A percentile compares a stretch with the other conserved stretches of the same genome.
phyloP scores from a whole-genome alignment of 352 stramenopile genomes.

The Thalassiosira exigua region DNA sequence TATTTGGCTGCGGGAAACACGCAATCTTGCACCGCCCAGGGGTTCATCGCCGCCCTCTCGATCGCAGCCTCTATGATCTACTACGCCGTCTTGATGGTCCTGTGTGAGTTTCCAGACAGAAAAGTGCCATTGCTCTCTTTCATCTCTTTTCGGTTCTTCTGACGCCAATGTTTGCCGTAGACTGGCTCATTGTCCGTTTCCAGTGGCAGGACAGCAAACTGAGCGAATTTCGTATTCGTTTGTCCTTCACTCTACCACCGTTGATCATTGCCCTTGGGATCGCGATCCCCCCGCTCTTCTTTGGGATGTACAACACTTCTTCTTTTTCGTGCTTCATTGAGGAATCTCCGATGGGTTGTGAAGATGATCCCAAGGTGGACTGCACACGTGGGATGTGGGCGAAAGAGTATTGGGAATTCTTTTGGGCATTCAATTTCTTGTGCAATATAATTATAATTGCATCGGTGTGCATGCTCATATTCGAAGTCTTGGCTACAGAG shows the following conservation, averaged over 20 bases:
- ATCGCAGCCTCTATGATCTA: conserved; percentile 15
- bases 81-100: conserved; percentile 25
- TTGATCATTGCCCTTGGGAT: conserved; percentile 18
- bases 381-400: conserved; percentile 5
- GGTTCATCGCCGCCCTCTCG: conserved; percentile 12
- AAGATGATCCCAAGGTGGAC: not conserved
- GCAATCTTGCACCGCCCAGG: conserved; percentile 22
- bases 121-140: not conserved
- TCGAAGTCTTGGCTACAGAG: not conserved
- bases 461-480: conserved; percentile 18
- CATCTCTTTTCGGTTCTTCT: not conserved
- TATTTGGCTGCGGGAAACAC: conserved; percentile 19
- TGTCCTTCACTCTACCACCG: conserved; percentile 16
- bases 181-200: conserved; percentile 20
- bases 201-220: conserved; percentile 16
- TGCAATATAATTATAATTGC: conserved; percentile 16
- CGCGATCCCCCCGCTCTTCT: conserved; percentile 1
- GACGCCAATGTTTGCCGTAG: conserved; percentile 7
- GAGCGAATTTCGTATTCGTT: conserved; percentile 3
- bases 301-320: conserved; percentile 27
- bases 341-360: conserved; percentile 10
- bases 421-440: not conserved
- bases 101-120: conserved; percentile 15
- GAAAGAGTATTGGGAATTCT: not conserved
- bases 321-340: conserved; percentile 17